phyloP scores from a whole-genome alignment of 441 rosid species.

The Eutrema salsugineum region DNA sequence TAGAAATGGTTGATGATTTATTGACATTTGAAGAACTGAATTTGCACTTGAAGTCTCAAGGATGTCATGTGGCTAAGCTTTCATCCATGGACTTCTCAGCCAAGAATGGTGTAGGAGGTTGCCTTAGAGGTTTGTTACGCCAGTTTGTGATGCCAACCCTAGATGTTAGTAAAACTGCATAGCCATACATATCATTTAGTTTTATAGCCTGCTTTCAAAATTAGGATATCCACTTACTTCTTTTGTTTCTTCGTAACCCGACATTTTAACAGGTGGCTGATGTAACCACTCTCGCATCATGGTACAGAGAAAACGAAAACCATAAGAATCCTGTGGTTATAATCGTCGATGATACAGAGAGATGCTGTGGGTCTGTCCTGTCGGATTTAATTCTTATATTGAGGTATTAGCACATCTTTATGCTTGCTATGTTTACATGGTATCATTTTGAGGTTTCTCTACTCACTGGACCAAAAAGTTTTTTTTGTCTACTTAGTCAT shows the following conservation, averaged over 20 bases:
- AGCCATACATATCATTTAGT: neutral
- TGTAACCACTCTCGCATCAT: slow-evolving; percentile 73
- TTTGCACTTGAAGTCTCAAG: slow-evolving; percentile 62
- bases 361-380: slow-evolving; percentile 73
- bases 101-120: slow-evolving; percentile 76
- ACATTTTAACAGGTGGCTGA: slow-evolving; percentile 63
- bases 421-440: neutral
- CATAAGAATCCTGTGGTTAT: slow-evolving; percentile 53
- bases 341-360: slow-evolving; percentile 78
- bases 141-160: slow-evolving; percentile 61
- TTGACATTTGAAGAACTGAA: slow-evolving; percentile 77
- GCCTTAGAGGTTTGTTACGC: slow-evolving; percentile 74
- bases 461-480: neutral
- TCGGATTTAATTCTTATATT: slow-evolving; percentile 78
- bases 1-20: slow-evolving; percentile 95
- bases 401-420: slow-evolving; percentile 43
- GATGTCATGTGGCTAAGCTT: slow-evolving; percentile 88
- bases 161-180: slow-evolving; percentile 56
- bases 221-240: neutral
- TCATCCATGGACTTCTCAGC: slow-evolving; percentile 71
- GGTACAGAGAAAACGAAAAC: slow-evolving; percentile 67
- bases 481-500: neutral
- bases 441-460: neutral
- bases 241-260: slow-evolving; percentile 23
- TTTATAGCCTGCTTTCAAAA: slow-evolving; percentile 1